Evolutionary conservation across 805 yeast species (phyloP).

Genomic region (Kodamaea neixiangensis): DNA sequence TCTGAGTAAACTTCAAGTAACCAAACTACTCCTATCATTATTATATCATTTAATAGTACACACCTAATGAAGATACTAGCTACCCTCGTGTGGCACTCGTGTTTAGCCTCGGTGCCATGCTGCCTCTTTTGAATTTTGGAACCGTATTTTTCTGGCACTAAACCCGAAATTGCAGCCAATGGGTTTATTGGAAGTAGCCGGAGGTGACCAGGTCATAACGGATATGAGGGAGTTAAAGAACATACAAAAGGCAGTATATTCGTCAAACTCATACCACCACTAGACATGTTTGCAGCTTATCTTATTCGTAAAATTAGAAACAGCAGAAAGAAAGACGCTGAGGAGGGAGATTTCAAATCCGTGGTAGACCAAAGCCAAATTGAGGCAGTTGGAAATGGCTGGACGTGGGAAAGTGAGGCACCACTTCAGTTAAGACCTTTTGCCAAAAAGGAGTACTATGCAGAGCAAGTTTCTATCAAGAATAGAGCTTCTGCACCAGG

Average conservation of each 20-base stretch:
- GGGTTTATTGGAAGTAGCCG: not conserved
- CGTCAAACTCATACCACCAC: not conserved
- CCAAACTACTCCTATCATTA: no score
- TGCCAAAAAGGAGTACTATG: slow-evolving; percentile 34
- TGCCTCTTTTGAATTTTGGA: no score
- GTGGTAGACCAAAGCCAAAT: not conserved
- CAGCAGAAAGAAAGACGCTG: not conserved
- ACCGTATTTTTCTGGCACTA: no score
- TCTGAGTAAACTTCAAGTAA: no score
- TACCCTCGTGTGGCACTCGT: no score
- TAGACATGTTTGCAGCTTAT: not conserved
- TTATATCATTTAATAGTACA: no score
- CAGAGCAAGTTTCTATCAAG: slow-evolving; percentile 34
- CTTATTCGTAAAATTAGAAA: not conserved
- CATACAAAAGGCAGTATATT: not conserved
- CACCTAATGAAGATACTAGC: no score
- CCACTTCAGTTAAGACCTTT: slow-evolving; percentile 15
- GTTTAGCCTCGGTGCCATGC: no score
- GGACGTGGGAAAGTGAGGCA: not conserved
- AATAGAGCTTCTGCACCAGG: slow-evolving; percentile 35
- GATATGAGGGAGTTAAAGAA: not conserved
- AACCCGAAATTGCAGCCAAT: not conserved
- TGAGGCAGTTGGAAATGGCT: not conserved
- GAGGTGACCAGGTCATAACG: not conserved
- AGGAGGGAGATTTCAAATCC: not conserved